phyloP scores from a whole-genome alignment of 2,329 filamentous ascomycete genomes.

The Botrytis pseudocinerea region DNA sequence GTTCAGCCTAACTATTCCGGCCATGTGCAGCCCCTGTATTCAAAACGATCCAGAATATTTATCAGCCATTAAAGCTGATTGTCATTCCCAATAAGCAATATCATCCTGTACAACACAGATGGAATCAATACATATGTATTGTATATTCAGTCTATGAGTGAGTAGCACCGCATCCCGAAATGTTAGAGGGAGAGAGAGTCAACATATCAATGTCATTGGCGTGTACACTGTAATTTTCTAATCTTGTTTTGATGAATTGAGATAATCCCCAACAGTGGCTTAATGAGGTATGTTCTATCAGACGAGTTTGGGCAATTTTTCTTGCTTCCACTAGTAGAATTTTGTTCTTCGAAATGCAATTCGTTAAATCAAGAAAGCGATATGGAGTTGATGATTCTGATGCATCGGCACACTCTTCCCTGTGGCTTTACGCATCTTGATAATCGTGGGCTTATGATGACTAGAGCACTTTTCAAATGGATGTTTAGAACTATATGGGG shows the following conservation, averaged over 20 bases:
- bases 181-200: not conserved
- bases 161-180: conserved; percentile 3
- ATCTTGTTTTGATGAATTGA: not conserved
- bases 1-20: not conserved
- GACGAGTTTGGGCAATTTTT: not conserved
- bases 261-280: not conserved
- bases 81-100: not conserved
- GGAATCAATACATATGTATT: conserved; percentile 16
- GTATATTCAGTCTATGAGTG: not conserved
- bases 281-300: not conserved
- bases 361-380: not conserved
- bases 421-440: not conserved
- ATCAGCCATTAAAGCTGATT: not conserved
- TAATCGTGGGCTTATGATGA: not conserved
- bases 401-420: not conserved
- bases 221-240: not conserved
- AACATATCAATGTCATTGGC: not conserved
- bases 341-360: too few species aligned
- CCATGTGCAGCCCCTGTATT: not conserved
- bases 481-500: not conserved
- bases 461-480: not conserved
- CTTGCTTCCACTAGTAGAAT: not conserved
- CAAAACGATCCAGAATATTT: not conserved
- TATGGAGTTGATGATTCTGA: not conserved
- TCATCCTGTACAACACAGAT: conserved; percentile 18